A percentile compares a stretch with the other conserved stretches of the same genome.
Conservation (phyloP, 1,284 basidiomycete genomes). For the Ceratobasidium sp. region DNA sequence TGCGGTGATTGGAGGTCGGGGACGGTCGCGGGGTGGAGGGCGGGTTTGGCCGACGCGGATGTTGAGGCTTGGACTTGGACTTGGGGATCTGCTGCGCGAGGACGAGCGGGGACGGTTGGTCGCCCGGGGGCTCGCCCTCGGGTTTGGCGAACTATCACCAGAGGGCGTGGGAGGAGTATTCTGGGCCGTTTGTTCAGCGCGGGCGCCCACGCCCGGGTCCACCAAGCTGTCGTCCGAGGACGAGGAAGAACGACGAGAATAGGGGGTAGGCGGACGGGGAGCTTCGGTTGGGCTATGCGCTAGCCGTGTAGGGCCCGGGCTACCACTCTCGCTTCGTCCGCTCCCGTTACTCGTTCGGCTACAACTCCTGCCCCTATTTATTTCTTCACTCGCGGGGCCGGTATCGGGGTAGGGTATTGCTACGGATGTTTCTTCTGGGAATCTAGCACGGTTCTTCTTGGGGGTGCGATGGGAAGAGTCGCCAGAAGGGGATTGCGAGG, state of each 20-base stretch:
- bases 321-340: neutral
- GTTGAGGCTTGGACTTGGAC: neutral
- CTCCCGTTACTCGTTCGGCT: neutral
- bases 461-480: neutral
- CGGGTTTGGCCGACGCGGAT: neutral
- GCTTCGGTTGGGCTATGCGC: too few relatives aligned
- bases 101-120: neutral
- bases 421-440: neutral
- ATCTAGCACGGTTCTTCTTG: neutral
- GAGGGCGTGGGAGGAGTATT: too few relatives aligned
- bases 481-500: neutral
- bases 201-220: too few relatives aligned
- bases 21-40: neutral
- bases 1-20: conserved; percentile 29
- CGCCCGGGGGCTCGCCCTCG: neutral
- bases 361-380: conserved; percentile 12
- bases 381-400: neutral
- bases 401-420: neutral
- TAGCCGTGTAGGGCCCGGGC: neutral
- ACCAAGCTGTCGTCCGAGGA: too few relatives aligned
- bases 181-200: too few relatives aligned
- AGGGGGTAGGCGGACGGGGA: too few relatives aligned
- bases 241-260: neutral
- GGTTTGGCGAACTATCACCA: too few relatives aligned
- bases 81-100: neutral